A percentile compares a stretch with the other conserved stretches of the same genome.
Evolutionary conservation across 208 protist species (phyloP).

Genomic region (Trypanosoma rangeli): DNA sequence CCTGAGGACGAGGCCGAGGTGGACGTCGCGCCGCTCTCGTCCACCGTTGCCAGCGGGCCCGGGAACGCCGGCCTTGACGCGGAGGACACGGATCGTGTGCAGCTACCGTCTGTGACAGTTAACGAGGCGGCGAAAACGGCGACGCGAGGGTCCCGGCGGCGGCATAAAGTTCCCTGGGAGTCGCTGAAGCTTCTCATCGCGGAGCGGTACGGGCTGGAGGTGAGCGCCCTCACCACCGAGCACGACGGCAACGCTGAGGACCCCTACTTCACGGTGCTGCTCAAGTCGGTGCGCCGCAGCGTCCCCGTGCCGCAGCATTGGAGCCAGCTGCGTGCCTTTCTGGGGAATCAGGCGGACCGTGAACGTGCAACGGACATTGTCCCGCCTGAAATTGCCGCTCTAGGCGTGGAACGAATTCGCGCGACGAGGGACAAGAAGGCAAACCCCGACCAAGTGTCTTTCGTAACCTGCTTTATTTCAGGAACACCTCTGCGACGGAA

Average conservation of each 20-base stretch:
- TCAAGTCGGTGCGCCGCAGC: constrained; percentile 92
- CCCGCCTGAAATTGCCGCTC: constrained; percentile 91
- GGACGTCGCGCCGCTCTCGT: not conserved
- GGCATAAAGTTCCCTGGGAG: constrained; percentile 62
- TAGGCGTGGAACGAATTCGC: constrained; percentile 94
- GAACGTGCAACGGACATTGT: constrained; percentile 95
- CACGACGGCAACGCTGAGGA: constrained; percentile 97
- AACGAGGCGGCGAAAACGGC: constrained; percentile 1
- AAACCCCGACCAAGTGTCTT: constrained; percentile 96
- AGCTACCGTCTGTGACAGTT: constrained; percentile 25
- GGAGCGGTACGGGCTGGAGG: constrained; percentile 37
- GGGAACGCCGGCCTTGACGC: not conserved
- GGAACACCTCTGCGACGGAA: constrained; percentile 94
- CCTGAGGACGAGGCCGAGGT: constrained; percentile 22
- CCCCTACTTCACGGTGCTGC: constrained; percentile 94
- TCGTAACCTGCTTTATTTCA: constrained; percentile 97
- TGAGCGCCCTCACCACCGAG: constrained; percentile 92
- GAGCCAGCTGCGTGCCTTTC: constrained; percentile 97
- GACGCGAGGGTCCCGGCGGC: constrained; percentile 28
- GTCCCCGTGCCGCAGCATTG: constrained; percentile 99
- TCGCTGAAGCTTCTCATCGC: constrained; percentile 53
- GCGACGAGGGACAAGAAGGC: constrained; percentile 98
- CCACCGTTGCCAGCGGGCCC: not conserved
- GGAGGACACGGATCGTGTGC: constrained; percentile 31
- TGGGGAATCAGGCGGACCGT: constrained; percentile 94